Evolutionary conservation across 2,329 filamentous ascomycete species (phyloP), one percentile per base, ranked within the genome.

Genomic region (Phialophora chinensis): DNA sequence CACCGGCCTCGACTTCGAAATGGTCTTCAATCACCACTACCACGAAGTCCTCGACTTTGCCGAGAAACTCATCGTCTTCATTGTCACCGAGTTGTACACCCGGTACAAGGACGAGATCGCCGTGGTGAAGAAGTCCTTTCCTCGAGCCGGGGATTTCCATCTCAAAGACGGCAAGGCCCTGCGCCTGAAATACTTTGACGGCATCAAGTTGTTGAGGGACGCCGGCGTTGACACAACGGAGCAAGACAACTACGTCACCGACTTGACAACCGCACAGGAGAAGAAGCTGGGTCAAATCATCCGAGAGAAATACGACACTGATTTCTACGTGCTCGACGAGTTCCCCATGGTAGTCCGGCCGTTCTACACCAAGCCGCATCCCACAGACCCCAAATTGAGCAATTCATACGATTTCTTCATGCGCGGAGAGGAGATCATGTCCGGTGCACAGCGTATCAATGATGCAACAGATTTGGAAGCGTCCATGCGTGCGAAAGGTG

Each of bases 321-420:
- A 99, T 82, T 98, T 98, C 82, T 98, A 97, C 82, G 90, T 96
- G 25, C 86, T 99, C 69, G 94, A 98, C 84, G 95, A 98, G 81
- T 99, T 97, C 85, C 95, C 95, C 53, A 88, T 95, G 78, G 84
- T 85, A 44, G 91, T 95, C 23, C 88, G 95, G 33, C 94, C 94
- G 4, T 97, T 97, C 80, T 98, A 97, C 80, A 93, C 94, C 68
- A 92, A 94, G 82, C 88, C 91, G 62, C 91, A 91, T 75, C 86
- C 87, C 2, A 82, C 86, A 52, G 86, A 91, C 73, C 83, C 86
- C 63, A 83, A 84, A 42, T 85, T 92, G 70, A 91, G 84, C 52
- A 88, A 89, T 80, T 87, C 84, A 3, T 90, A 88, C 77, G 87
- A 90, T 77, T 88, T 90, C 81, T 89, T 90, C 81, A 89, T 90